Evolutionary conservation across 2,329 filamentous ascomycete genomes (phyloP), one percentile per base, ranked within the genome.

Genomic region (Aspergillus persii): DNA sequence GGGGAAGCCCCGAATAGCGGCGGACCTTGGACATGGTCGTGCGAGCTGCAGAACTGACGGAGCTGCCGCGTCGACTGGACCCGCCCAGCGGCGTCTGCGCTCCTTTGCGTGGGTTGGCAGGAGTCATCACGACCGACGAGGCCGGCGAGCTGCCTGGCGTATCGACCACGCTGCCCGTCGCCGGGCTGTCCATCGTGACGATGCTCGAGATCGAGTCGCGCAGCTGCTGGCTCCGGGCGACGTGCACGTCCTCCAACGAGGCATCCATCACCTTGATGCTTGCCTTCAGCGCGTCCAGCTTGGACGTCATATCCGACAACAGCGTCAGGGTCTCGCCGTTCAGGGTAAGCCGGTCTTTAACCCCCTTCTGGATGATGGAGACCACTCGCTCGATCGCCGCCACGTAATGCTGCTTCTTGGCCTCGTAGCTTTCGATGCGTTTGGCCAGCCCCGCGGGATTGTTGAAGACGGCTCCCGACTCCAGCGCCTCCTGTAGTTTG

Each of bases 191-290:
- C 65, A 90, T 90, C 2, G 91, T 96, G 3, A 96, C 81, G 75
- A 97, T 91, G 66, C 91, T 97, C 0, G 93, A 97, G 58, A 98
- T 89, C 0, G 94, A 97, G 74, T 98, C 94, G 50, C 94, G 86
- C 52, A 97, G 81, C 67, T 94, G 90, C 70, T 92, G 90, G 54
- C 85, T 87, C 63, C 83, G 84, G 59, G 78, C 76, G 47, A 81
- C 74, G 49, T 78, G 78, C 2, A 93, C 80, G 55, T 96, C 91
- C 58, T 95, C 91, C 33, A 98, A 73, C 15, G 85, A 79, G 6
- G 82, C 71, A 72, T 96, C 91, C 79, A 95, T 87, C 4, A 93
- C 89, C 59, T 81, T 84, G 79, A 95, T 94, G 62, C 90, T 86
- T 12, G 84, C 82, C 70, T 92, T 91, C 54, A 97, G 79, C 3